Evolutionary conservation across 1,139 yeast genomes (phyloP), one percentile per base, ranked within the genome.

Genomic region (Yamadazyma dendronema): DNA sequence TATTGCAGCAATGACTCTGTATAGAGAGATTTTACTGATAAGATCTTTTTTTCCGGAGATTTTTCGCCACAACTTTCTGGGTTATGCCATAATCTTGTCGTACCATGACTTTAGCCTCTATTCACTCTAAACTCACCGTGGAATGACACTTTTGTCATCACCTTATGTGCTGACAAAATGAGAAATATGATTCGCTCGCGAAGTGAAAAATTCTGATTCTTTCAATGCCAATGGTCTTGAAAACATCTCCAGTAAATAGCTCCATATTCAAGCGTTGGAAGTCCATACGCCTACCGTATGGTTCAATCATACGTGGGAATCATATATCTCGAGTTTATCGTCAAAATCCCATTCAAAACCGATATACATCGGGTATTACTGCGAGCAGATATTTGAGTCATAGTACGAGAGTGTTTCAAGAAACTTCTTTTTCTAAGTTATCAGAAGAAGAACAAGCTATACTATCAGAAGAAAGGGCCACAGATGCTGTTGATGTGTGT

Each of bases 401-500:
- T 19, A 31, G 29, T 12, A 4, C 19, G 7, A 29, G 6, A 17
- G 27, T 13, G 15, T 15, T 19, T 13, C 30, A 31, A 17, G 36
- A 37, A 33, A 25, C 26, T 7, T 21, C 32, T n/a, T 31, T 35
- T 16, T 17, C 25, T 2, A 31, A 34, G 8, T 38, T 42, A 4
- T 35, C 34, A 36, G 41, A 39, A 11, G 45, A 42, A 3, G 39
- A 42, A 13, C 34, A 24, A 21, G 38, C 24, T 24, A 45, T 65
- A 3, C 61, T 81, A 30, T 62, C 62, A 3, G 81, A 75, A 44
- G 89, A 84, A 45, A 69, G 97, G 41, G 95, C 85, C 8, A 76
- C 73, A 6, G 97, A 92, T 52, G 74, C 77, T 26, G 96, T 88
- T 12, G 98, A 92, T 58, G 95, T 92, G 14, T 86, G 95, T 53